These are phyloP conservation scores for Spergularia bocconei DNA, from an alignment of 148 eudicot species.

Conservation along the genomic window DNA sequence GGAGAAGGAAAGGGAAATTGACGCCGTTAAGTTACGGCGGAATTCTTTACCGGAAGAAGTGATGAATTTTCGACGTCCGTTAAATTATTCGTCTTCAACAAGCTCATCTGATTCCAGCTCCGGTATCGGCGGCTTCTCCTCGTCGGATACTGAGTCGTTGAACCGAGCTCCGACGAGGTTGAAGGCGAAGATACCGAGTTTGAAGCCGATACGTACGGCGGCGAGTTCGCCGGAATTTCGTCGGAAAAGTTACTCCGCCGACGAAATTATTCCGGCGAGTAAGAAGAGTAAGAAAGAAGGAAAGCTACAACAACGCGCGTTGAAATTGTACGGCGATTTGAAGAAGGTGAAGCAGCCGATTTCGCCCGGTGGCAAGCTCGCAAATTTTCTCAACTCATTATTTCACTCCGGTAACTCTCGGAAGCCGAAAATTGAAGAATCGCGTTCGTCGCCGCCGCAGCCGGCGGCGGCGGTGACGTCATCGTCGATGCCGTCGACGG, in stretches of 20 bases:
- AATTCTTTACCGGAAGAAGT: conserved; percentile 7
- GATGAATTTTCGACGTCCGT: not conserved
- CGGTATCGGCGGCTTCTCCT: conserved; percentile 30
- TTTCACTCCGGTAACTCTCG: conserved; percentile 43
- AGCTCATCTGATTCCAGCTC: conserved; percentile 37
- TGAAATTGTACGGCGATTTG: conserved; percentile 80
- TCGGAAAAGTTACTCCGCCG: conserved; percentile 50
- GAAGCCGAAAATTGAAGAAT: conserved; percentile 35
- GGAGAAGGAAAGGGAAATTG: not conserved
- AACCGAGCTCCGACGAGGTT: conserved; percentile 15
- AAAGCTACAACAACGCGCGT: conserved; percentile 33
- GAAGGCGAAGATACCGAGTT: not conserved
- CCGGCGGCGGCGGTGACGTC: not conserved
- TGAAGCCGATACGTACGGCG: conserved; percentile 31
- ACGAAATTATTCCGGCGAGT: conserved; percentile 15
- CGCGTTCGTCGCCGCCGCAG: conserved; percentile 6
- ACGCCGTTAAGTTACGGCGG: conserved; percentile 5
- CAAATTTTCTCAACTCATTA: conserved; percentile 68
- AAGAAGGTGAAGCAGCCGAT: conserved; percentile 84
- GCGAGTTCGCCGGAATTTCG: conserved; percentile 11
- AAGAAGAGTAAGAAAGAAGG: conserved; percentile 25
- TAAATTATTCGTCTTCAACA: conserved; percentile 27
- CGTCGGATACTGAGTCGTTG: conserved; percentile 30
- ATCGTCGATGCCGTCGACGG: conserved; percentile 26
- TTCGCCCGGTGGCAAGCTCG: conserved; percentile 80